These are phyloP conservation scores for Gossypium australe DNA, from an alignment of 345 rosid species.

Conservation along the genomic window DNA sequence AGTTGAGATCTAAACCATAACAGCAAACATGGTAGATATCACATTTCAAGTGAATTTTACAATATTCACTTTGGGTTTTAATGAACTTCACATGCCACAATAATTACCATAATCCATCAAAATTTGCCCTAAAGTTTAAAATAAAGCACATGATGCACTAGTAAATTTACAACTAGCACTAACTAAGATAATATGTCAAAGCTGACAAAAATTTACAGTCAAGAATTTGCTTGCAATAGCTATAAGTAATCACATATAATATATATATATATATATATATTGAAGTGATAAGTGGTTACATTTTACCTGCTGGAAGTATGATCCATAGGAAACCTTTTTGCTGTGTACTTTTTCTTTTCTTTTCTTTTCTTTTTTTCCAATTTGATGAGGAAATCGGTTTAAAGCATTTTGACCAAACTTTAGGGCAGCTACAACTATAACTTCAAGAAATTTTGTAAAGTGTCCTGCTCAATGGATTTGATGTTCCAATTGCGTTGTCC, in stretches of 20 bases:
- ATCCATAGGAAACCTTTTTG: not conserved
- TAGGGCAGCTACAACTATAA: conserved; percentile 12
- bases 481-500: conserved; percentile 48
- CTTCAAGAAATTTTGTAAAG: conserved; percentile 27
- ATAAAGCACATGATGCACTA: not conserved
- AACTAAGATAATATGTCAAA: not conserved
- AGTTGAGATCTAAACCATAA: not conserved
- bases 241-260: not conserved
- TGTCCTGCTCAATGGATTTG: conserved; percentile 28
- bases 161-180: not conserved
- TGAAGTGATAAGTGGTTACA: not conserved
- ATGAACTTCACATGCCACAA: not conserved
- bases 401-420: not conserved
- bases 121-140: not conserved
- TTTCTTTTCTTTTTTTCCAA: not conserved
- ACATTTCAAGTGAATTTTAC: not conserved
- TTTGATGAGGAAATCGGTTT: not conserved
- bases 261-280: not conserved
- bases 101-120: not conserved
- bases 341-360: not conserved
- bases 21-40: not conserved
- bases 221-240: not conserved
- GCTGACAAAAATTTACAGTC: not conserved
- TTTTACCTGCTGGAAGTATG: not conserved
- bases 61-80: not conserved